These are phyloP conservation scores for Fusarium albidum DNA, from an alignment of 2,329 filamentous ascomycete genomes.

Conservation along the genomic window DNA sequence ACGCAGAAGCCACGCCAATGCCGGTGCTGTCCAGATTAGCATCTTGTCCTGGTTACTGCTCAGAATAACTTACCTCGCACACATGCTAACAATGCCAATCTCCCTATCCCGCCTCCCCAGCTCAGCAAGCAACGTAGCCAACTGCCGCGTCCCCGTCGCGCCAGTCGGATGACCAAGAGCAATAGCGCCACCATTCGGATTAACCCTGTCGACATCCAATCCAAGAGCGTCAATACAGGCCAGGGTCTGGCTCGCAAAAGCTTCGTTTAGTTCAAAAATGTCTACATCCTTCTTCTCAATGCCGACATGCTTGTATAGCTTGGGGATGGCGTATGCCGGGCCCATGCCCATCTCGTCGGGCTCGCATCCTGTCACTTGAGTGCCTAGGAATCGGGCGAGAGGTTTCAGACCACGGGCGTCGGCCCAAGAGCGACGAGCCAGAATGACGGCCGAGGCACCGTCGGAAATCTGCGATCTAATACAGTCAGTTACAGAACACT, in stretches of 20 bases:
- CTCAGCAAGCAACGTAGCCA: slow-evolving; percentile 14
- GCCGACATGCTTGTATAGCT: slow-evolving; percentile 72
- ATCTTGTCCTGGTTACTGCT: no score
- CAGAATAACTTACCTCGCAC: no score
- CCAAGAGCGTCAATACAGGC: slow-evolving; percentile 76
- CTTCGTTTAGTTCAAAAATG: slow-evolving; percentile 93
- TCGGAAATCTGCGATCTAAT: slow-evolving; percentile 84
- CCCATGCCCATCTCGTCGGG: slow-evolving; percentile 96
- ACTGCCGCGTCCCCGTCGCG: slow-evolving; percentile 68
- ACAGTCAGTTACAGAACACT: neutral
- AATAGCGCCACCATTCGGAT: slow-evolving; percentile 91
- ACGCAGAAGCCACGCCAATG: slow-evolving; percentile 5
- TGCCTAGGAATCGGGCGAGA: slow-evolving; percentile 75
- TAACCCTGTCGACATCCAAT: slow-evolving; percentile 75
- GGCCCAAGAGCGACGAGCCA: slow-evolving; percentile 75
- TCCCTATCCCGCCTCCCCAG: slow-evolving; percentile 1
- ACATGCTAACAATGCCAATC: slow-evolving; percentile 26
- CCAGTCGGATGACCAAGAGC: slow-evolving; percentile 89
- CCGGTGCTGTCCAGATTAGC: no score
- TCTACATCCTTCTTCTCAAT: slow-evolving; percentile 74
- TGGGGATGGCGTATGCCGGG: slow-evolving; percentile 84
- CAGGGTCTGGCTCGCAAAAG: slow-evolving; percentile 70
- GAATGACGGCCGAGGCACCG: slow-evolving; percentile 74
- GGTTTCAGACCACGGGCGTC: slow-evolving; percentile 76
- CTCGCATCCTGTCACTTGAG: slow-evolving; percentile 81